Conservation (phyloP, 2,329 filamentous ascomycete species). For the Ophiognomonia clavigignenti-juglandacearum region DNA sequence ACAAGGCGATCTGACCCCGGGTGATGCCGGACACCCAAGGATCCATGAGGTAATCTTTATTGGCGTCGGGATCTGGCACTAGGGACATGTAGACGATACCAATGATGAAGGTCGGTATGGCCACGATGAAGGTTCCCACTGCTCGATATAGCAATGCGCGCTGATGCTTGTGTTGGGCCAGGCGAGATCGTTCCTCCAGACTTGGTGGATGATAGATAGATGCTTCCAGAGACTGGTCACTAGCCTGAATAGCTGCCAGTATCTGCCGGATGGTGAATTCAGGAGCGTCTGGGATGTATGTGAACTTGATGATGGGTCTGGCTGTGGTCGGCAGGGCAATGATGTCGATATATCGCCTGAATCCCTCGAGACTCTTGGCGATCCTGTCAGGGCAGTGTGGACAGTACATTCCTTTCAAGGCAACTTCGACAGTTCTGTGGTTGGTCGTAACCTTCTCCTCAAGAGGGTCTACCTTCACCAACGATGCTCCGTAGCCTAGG, state of each 20-base stretch:
- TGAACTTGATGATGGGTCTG: conserved; percentile 64
- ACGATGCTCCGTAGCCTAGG: conserved; percentile 60
- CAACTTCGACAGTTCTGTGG: conserved; percentile 57
- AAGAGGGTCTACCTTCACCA: conserved; percentile 45
- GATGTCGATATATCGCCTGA: conserved; percentile 48
- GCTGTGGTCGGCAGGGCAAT: conserved; percentile 51
- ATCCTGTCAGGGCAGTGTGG: conserved; percentile 62
- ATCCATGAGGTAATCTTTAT: conserved; percentile 63
- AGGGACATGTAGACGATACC: conserved; percentile 91
- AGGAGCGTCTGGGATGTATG: conserved; percentile 65
- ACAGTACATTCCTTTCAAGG: conserved; percentile 70
- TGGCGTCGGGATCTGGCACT: conserved; percentile 53
- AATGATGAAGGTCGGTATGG: conserved; percentile 80
- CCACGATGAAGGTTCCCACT: conserved; percentile 60
- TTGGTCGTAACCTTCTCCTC: conserved; percentile 22
- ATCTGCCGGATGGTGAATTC: conserved; percentile 72
- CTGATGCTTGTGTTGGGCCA: conserved; percentile 67
- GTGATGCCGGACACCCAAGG: conserved; percentile 69
- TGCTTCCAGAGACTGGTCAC: conserved; percentile 61
- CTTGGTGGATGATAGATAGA: conserved; percentile 75
- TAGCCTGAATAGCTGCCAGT: conserved; percentile 58
- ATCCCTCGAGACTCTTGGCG: conserved; percentile 45
- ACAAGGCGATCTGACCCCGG: conserved; percentile 72
- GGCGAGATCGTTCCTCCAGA: conserved; percentile 73
- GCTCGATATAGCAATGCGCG: conserved; percentile 65